Percentiles rank a stretch among this genome's conserved stretches.
These are phyloP conservation scores for Pichia sp. DNA, from an alignment of 1,139 yeast species.

Conservation along the genomic window DNA sequence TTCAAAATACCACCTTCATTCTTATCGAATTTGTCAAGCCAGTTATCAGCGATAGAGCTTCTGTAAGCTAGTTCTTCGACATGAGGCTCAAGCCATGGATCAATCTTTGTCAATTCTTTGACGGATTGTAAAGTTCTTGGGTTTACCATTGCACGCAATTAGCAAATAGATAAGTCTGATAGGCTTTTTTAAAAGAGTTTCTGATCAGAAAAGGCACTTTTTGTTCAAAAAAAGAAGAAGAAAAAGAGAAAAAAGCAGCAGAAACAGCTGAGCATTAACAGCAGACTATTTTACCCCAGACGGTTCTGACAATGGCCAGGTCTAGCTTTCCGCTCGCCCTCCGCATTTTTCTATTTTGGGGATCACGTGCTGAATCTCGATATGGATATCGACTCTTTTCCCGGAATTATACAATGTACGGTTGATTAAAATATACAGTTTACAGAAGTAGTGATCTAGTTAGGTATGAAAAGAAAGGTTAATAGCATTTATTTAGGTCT, in stretches of 20 bases:
- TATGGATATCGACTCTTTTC: too few species aligned
- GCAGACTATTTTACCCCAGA: neutral
- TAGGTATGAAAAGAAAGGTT: too few species aligned
- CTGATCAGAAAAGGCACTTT: too few species aligned
- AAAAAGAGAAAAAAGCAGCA: neutral
- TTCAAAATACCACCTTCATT: conserved; percentile 36
- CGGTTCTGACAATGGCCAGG: neutral
- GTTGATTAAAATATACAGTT: too few species aligned
- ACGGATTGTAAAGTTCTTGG: conserved; percentile 27
- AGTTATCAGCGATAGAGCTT: conserved; percentile 49
- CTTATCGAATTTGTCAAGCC: conserved; percentile 43
- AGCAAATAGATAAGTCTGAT: too few species aligned
- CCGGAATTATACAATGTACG: too few species aligned
- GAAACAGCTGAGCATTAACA: neutral
- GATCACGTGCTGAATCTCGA: too few species aligned
- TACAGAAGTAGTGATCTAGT: too few species aligned
- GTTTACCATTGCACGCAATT: too few species aligned
- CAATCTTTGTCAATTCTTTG: conserved; percentile 59
- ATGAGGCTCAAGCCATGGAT: conserved; percentile 85
- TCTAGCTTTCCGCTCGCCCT: neutral
- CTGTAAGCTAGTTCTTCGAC: conserved; percentile 54
- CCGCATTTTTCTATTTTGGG: too few species aligned
- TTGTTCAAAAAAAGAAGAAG: neutral
- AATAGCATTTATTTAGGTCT: conserved; percentile 25
- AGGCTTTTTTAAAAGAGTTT: too few species aligned